phyloP scores from a whole-genome alignment of 495 filamentous ascomycete genomes.

The Neurospora sp. region DNA sequence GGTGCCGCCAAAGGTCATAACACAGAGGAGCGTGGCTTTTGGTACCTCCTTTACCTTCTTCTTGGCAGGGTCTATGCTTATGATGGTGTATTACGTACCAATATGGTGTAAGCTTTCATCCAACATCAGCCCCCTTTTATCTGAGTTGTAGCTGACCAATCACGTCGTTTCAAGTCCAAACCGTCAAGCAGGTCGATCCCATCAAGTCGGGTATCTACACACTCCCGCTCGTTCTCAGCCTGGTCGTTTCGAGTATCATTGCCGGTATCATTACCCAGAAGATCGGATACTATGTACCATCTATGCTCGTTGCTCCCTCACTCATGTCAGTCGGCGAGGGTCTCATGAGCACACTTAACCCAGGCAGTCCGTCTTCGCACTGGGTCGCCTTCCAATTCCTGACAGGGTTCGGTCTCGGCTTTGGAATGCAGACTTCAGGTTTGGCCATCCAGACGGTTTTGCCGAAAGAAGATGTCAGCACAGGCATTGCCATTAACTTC shows the following conservation, averaged over 20 bases:
- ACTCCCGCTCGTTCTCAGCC: constrained; percentile 45
- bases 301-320: constrained; percentile 44
- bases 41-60: constrained; percentile 49
- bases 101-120: constrained; percentile 57
- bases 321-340: constrained; percentile 59
- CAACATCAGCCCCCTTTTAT: constrained; percentile 6
- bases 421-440: constrained; percentile 59
- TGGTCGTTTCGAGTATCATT: constrained; percentile 37
- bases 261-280: constrained; percentile 43
- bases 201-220: constrained; percentile 50
- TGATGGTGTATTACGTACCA: constrained; percentile 57
- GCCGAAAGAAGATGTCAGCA: constrained; percentile 44
- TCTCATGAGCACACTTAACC: constrained; percentile 54
- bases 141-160: constrained; percentile 33
- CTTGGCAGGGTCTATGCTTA: constrained; percentile 56
- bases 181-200: constrained; percentile 48
- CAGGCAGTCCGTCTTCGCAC: constrained; percentile 37
- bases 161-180: constrained; percentile 55
- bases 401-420: constrained; percentile 60
- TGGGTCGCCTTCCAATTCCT: constrained; percentile 71
- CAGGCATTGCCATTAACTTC: constrained; percentile 53
- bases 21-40: constrained; percentile 60
- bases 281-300: constrained; percentile 61
- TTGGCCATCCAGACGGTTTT: constrained; percentile 58
- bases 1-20: constrained; percentile 61